Base-by-base conservation (phyloP, 208 protist species). In the Trypanosomatidae sp. region DNA sequence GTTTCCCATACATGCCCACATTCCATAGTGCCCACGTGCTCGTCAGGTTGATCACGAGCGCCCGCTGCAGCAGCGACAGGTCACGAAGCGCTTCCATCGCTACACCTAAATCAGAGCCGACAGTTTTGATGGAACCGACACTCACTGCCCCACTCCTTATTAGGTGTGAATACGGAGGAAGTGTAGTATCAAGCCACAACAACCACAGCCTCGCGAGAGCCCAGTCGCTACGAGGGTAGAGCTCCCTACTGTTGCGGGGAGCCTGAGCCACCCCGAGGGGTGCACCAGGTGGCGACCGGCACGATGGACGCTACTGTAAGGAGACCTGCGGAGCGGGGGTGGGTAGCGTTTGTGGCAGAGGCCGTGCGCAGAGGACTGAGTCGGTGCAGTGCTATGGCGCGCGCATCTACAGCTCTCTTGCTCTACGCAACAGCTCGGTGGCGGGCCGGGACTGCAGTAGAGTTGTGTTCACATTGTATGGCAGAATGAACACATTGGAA, bases 1-100 rank as follows among this genome's bases (percentile, higher is more conserved):
- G 62, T 4, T 52, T 44, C 22, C 72, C 76, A 50, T 77, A 76
- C 17, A 58, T 71, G 43, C 71, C 74, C 10, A 87, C 22, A 3
- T 77, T 78, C 82, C 86, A 90, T 15, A 87, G 65, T 9, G 82
- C 76, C 79, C 82, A 86, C 69, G 74, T 76, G 62, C 87, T 90
- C 13, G 79, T 75, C 15, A 79, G 74, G 73, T 90, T 87, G 36
- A 86, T 30, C 52, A 55, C 50, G 1, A 87, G 72, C 1, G 82
- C 77, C 28, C 77, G 76, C 62, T 87, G 73, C 44, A 87, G 55
- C 28, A 87, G 49, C 3, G 71, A 28, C 46, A 90, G 49, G 22
- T 75, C 82, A 33, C 55, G 69, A 8, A 71, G 69, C 49, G 43
- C 17, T 15, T 70, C 50, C 3, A 56, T 30, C 36, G 55, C 72